These are phyloP conservation scores for Posidonia australis DNA, from an alignment of 106 monocot species.

Conservation along the genomic window DNA sequence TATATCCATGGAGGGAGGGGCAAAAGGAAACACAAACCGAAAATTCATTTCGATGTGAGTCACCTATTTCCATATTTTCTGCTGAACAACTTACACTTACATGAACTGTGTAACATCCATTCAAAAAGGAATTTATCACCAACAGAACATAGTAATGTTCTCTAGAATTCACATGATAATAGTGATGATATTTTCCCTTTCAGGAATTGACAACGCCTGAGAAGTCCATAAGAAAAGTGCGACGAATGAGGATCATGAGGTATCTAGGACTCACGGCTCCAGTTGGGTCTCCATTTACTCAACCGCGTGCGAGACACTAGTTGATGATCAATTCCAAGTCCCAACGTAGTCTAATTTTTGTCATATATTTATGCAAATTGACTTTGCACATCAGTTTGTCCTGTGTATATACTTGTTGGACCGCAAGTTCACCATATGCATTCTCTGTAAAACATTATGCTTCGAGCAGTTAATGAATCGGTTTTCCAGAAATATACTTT, in stretches of 20 bases:
- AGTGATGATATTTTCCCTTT: not conserved
- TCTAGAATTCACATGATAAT: not conserved
- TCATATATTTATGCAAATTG: not conserved
- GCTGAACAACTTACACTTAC: too few relatives aligned
- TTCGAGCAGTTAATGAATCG: too few relatives aligned
- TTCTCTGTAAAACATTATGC: too few relatives aligned
- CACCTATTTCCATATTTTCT: not conserved
- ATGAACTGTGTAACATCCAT: too few relatives aligned
- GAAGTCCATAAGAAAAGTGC: conserved; percentile 13
- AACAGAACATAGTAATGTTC: not conserved
- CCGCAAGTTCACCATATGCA: too few relatives aligned
- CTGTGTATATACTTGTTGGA: too few relatives aligned
- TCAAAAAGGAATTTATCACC: too few relatives aligned
- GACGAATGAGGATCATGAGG: conserved; percentile 30
- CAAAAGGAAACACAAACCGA: conserved; percentile 25
- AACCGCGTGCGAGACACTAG: not conserved
- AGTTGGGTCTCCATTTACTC: conserved; percentile 23
- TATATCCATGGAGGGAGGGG: not conserved
- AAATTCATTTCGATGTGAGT: conserved; percentile 34
- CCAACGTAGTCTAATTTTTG: not conserved
- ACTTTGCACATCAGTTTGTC: too few relatives aligned
- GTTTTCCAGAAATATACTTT: too few relatives aligned
- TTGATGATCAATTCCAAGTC: not conserved
- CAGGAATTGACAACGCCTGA: conserved; percentile 17
- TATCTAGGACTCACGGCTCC: conserved; percentile 28